Conservation (phyloP, 495 filamentous ascomycete genomes). For the Patellaria atrata region DNA sequence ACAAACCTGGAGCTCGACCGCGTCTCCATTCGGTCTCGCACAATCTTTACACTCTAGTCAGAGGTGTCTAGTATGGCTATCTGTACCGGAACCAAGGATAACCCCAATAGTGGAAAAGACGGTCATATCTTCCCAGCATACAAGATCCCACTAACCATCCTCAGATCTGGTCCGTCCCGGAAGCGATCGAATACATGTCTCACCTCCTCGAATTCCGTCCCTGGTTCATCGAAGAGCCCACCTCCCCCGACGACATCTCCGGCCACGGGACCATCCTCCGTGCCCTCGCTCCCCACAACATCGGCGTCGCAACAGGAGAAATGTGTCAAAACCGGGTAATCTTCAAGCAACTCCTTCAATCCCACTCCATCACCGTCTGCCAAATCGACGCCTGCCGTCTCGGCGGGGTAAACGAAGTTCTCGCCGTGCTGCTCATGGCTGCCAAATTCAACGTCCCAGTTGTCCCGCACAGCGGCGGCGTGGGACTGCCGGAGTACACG, state of each 20-base stretch:
- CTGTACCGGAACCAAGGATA: no score
- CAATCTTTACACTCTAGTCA: no score
- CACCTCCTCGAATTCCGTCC: conserved; percentile 72
- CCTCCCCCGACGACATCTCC: conserved; percentile 79
- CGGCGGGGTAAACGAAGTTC: conserved; percentile 83
- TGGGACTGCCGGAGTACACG: conserved; percentile 86
- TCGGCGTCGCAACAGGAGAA: conserved; percentile 85
- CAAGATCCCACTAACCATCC: no score
- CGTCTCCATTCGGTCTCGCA: no score
- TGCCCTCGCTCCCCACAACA: conserved; percentile 55
- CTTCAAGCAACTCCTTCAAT: conserved; percentile 79
- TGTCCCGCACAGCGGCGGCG: conserved; percentile 79
- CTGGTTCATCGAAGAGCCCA: conserved; percentile 98
- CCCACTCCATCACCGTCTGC: conserved; percentile 70
- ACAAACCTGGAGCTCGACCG: no score
- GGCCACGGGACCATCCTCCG: conserved; percentile 75
- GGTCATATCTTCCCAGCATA: no score
- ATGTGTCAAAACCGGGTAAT: conserved; percentile 95
- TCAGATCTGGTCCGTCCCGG: conserved; percentile 74
- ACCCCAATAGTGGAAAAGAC: no score
- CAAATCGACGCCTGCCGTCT: conserved; percentile 88
- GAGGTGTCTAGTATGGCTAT: no score
- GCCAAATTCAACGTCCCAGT: conserved; percentile 74
- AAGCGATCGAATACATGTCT: conserved; percentile 81
- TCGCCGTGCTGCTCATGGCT: conserved; percentile 82